Conservation (phyloP, 805 yeast species). For the Starmerella potacharoeniae region DNA sequence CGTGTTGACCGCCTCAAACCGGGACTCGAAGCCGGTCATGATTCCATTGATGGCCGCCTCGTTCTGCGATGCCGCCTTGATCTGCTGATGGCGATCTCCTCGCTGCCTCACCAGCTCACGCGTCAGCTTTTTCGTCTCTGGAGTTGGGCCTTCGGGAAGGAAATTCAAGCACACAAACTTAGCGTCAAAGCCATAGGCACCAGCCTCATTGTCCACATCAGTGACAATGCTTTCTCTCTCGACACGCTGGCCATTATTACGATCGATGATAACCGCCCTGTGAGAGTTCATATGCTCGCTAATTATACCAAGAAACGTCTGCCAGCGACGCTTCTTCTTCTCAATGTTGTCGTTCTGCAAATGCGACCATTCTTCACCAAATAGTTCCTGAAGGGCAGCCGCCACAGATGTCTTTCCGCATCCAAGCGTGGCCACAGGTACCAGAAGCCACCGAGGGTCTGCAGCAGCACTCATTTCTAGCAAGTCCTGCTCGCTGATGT, state of each 20-base stretch:
- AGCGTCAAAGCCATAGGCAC: constrained; percentile 36
- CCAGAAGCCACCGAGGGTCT: constrained; percentile 43
- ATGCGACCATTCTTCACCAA: constrained; percentile 49
- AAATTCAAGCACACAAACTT: constrained; percentile 62
- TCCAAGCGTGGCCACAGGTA: constrained; percentile 84
- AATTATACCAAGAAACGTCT: constrained; percentile 17
- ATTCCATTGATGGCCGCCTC: constrained; percentile 43
- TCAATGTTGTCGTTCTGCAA: constrained; percentile 70
- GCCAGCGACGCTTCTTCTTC: constrained; percentile 24
- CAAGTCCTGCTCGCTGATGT: constrained; percentile 50
- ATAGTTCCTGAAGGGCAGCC: constrained; percentile 44
- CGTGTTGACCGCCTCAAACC: constrained; percentile 52
- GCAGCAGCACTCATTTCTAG: constrained; percentile 32
- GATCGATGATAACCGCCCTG: constrained; percentile 57
- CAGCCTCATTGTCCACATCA: constrained; percentile 38
- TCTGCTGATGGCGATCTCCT: constrained; percentile 84
- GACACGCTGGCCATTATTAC: constrained; percentile 63
- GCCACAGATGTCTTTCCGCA: constrained; percentile 89
- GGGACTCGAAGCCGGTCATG: constrained; percentile 58
- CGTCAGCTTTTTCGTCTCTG: constrained; percentile 42
- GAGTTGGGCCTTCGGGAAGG: constrained; percentile 33
- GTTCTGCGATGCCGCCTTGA: constrained; percentile 39
- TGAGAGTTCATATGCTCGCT: constrained; percentile 29
- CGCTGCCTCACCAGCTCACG: constrained; percentile 47
- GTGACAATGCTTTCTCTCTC: constrained; percentile 61